Conservation (phyloP, 257 asterid species). For the Henckelia pumila region DNA sequence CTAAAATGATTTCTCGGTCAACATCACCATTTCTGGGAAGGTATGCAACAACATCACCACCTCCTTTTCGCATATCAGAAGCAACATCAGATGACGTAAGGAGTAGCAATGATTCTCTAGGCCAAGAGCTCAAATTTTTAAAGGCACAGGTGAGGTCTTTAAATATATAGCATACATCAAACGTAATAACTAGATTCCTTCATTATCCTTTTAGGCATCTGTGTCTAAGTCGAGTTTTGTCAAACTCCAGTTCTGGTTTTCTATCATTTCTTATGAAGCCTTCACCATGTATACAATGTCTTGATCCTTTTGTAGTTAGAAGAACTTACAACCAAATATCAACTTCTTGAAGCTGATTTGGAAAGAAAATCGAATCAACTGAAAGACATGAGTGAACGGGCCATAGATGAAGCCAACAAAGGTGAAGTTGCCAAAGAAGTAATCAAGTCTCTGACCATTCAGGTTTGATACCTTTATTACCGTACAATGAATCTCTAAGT, state of each 20-base stretch:
- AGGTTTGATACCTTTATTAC: slow-evolving; percentile 41
- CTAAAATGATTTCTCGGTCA: slow-evolving; percentile 46
- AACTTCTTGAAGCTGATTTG: slow-evolving; percentile 67
- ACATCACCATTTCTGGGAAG: slow-evolving; percentile 54
- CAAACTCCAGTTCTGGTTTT: not conserved
- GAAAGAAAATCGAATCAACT: slow-evolving; percentile 55
- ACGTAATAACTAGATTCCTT: not conserved
- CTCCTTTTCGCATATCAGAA: slow-evolving; percentile 36
- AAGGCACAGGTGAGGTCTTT: slow-evolving; percentile 61
- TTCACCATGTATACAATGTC: slow-evolving; percentile 1
- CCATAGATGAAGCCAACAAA: slow-evolving; percentile 66
- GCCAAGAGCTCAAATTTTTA: slow-evolving; percentile 57
- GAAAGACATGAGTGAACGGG: slow-evolving; percentile 55
- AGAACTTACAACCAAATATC: slow-evolving; percentile 60
- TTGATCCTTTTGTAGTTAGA: slow-evolving; percentile 53
- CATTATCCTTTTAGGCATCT: not conserved
- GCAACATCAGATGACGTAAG: slow-evolving; percentile 37
- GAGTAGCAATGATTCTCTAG: slow-evolving; percentile 37
- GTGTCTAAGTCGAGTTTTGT: not conserved
- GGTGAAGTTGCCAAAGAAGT: slow-evolving; percentile 75
- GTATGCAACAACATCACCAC: slow-evolving; percentile 33
- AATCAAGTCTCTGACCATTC: slow-evolving; percentile 61
- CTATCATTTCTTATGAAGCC: not conserved
- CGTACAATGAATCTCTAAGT: not conserved
- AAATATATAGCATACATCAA: not conserved